These are phyloP conservation scores for Flueggea neowawraea DNA, from an alignment of 441 rosid species.

Conservation along the genomic window DNA sequence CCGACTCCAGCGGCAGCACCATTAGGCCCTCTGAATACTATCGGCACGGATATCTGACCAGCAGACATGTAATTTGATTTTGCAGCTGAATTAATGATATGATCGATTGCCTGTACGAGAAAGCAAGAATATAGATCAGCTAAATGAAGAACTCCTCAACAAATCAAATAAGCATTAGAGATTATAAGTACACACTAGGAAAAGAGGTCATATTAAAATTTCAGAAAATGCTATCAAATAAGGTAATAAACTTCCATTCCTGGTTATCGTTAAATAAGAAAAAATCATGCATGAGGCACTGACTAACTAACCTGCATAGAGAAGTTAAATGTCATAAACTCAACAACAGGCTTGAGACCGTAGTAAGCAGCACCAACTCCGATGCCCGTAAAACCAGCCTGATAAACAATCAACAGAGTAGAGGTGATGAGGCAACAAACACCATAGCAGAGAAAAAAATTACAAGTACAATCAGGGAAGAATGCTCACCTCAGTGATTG, in stretches of 20 bases:
- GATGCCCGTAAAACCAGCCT: constrained; percentile 99
- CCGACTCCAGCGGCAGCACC: constrained; percentile 99
- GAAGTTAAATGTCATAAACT: constrained; percentile 97
- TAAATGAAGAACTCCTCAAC: background rate
- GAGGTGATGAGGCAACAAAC: constrained; percentile 6
- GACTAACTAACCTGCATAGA: constrained; percentile 73
- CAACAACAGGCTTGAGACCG: constrained; percentile 89
- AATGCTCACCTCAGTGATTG: constrained; percentile 77
- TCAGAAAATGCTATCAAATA: too few relatives aligned
- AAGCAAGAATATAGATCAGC: constrained; percentile 2
- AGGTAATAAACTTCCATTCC: background rate
- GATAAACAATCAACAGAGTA: constrained; percentile 15
- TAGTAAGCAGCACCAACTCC: constrained; percentile 98
- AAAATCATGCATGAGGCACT: background rate
- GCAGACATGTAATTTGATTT: constrained; percentile 93
- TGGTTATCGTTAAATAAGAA: background rate
- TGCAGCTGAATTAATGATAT: constrained; percentile 92
- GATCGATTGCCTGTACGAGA: constrained; percentile 80
- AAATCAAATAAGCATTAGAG: background rate
- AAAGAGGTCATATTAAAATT: too few relatives aligned
- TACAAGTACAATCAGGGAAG: background rate
- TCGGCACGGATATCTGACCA: constrained; percentile 78
- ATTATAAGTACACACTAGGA: too few relatives aligned
- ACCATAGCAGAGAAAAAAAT: constrained; percentile 2
- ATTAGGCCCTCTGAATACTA: constrained; percentile 96